Conservation (phyloP, 331 rosid genomes). For the Cydonia oblonga region DNA sequence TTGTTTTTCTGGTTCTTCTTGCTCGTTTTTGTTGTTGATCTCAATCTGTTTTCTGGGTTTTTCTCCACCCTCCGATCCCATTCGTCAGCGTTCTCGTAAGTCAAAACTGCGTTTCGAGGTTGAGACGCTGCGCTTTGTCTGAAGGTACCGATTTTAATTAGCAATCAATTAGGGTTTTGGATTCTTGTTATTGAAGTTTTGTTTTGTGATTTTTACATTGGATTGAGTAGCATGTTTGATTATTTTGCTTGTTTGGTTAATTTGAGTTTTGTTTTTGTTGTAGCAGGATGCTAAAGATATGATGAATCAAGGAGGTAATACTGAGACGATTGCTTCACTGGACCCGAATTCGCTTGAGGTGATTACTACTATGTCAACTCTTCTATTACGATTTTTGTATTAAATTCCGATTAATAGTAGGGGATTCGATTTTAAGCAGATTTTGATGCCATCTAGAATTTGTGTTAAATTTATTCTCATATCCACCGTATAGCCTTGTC, state of each 20-base stretch:
- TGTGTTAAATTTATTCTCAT: not conserved
- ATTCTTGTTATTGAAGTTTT: not conserved
- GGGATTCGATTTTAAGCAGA: not conserved
- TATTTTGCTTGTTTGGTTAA: not conserved
- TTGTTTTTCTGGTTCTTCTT: not conserved
- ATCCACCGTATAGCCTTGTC: not conserved
- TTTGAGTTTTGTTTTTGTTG: slow-evolving; percentile 6
- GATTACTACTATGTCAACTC: not conserved
- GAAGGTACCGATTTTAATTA: slow-evolving; percentile 31
- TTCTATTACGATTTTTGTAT: not conserved
- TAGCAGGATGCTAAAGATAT: slow-evolving; percentile 39
- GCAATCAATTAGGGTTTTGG: slow-evolving; percentile 48
- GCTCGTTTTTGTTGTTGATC: slow-evolving; percentile 28
- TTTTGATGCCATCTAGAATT: not conserved
- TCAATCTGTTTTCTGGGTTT: slow-evolving; percentile 26
- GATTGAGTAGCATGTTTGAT: not conserved
- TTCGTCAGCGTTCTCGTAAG: slow-evolving; percentile 2
- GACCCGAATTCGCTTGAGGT: slow-evolving; percentile 69
- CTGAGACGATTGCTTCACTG: slow-evolving; percentile 56
- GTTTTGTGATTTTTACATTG: not conserved
- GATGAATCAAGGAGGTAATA: slow-evolving; percentile 70
- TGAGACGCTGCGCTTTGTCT: not conserved
- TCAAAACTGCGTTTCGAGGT: slow-evolving; percentile 6
- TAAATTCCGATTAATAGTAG: not conserved
- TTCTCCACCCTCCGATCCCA: slow-evolving; percentile 6